Percentiles rank a stretch among this genome's conserved stretches.
Evolutionary conservation across 2,329 filamentous ascomycete genomes (phyloP).

Genomic region (Trichophaea hybrida): DNA sequence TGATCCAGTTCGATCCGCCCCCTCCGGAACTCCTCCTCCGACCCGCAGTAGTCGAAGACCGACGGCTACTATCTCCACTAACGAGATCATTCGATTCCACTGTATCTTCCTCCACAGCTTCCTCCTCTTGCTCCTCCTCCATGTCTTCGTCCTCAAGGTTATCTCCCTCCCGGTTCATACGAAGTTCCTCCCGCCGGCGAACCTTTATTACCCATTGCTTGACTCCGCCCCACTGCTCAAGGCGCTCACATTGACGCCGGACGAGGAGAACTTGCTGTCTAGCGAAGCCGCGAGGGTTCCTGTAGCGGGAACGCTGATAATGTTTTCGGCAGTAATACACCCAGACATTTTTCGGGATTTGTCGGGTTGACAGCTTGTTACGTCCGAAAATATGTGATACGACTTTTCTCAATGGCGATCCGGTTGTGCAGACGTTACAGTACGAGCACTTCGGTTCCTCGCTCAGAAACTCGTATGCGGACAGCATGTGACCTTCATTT

Average conservation of each 20-base stretch:
- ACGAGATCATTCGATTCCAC: conserved; percentile 27
- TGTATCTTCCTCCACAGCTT: neutral
- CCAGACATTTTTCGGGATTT: conserved; percentile 56
- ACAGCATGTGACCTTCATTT: neutral
- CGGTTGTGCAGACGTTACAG: conserved; percentile 44
- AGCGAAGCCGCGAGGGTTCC: conserved; percentile 48
- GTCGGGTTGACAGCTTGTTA: conserved; percentile 62
- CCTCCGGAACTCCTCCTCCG: conserved; percentile 15
- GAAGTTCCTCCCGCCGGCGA: conserved; percentile 49
- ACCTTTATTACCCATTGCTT: conserved; percentile 47
- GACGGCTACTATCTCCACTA: conserved; percentile 17
- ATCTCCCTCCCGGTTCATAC: conserved; percentile 34
- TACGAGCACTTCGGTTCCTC: conserved; percentile 39
- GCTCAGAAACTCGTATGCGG: conserved; percentile 18
- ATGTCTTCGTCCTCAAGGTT: conserved; percentile 23
- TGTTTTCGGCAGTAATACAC: conserved; percentile 67
- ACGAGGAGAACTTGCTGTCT: conserved; percentile 50
- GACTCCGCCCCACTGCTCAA: conserved; percentile 49
- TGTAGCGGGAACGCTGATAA: conserved; percentile 62
- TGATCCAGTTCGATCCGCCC: conserved; percentile 28
- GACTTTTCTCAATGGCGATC: conserved; percentile 52
- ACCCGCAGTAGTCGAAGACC: conserved; percentile 9
- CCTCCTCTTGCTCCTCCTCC: conserved; percentile 15
- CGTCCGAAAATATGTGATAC: conserved; percentile 72
- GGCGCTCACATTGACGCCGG: conserved; percentile 45